phyloP scores from a whole-genome alignment of 306 rosid genomes.

The Trifolium repens region DNA sequence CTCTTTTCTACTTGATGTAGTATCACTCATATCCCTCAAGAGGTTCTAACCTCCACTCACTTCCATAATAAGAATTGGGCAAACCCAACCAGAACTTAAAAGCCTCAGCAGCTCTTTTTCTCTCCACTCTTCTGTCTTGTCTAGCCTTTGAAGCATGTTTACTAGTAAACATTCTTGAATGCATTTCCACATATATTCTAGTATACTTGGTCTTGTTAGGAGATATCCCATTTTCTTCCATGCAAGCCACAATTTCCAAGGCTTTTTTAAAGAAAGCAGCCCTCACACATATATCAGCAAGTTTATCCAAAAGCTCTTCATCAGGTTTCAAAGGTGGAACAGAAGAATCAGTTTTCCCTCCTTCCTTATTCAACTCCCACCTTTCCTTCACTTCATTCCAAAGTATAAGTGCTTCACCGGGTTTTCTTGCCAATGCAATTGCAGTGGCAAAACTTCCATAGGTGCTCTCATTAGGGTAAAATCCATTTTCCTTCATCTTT shows the following conservation, averaged over 20 bases:
- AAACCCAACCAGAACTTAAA: constrained; percentile 97
- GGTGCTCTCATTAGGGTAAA: constrained; percentile 78
- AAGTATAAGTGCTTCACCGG: constrained; percentile 91
- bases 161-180: constrained; percentile 95
- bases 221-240: constrained; percentile 94
- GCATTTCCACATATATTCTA: constrained; percentile 98
- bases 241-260: constrained; percentile 94
- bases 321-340: constrained; percentile 79
- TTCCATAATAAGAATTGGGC: constrained; percentile 95
- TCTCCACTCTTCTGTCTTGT: constrained; percentile 83
- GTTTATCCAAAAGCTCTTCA: constrained; percentile 85
- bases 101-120: constrained; percentile 98
- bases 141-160: constrained; percentile 97
- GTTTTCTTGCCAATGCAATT: constrained; percentile 84
- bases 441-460: constrained; percentile 88
- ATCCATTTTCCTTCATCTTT: constrained; percentile 80
- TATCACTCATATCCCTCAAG: constrained; percentile 58
- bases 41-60: constrained; percentile 91
- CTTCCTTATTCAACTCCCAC: constrained; percentile 51
- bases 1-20: constrained; percentile 10
- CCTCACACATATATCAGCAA: constrained; percentile 94
- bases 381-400: constrained; percentile 98
- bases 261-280: constrained; percentile 96
- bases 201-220: constrained; percentile 93
- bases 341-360: constrained; percentile 50